These are phyloP conservation scores for Pleurotus pulmonarius DNA, from an alignment of 768 basidiomycete genomes.

Conservation along the genomic window DNA sequence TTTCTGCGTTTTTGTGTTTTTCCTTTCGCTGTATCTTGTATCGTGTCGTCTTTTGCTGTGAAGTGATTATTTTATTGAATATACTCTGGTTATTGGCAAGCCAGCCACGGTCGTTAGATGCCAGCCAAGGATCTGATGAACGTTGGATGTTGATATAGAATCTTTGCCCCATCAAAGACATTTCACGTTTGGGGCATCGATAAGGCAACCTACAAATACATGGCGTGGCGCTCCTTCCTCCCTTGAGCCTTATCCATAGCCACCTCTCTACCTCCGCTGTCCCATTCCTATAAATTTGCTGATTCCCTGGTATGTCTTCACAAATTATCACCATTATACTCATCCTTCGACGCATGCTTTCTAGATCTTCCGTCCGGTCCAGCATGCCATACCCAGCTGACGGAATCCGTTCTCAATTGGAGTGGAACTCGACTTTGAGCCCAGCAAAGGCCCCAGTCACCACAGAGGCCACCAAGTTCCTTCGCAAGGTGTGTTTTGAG, in stretches of 20 bases:
- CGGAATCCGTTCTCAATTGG: constrained; percentile 77
- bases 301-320: neutral
- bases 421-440: constrained; percentile 86
- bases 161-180: constrained; percentile 4
- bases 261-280: constrained; percentile 10
- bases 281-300: constrained; percentile 1
- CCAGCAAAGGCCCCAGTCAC: constrained; percentile 68
- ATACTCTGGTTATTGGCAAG: neutral
- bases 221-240: neutral
- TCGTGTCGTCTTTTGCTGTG: constrained; percentile 9
- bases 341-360: constrained; percentile 11
- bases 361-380: constrained; percentile 18
- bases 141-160: neutral
- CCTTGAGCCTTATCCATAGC: constrained; percentile 3
- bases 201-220: constrained; percentile 9
- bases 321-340: neutral
- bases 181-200: constrained; percentile 8
- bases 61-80: constrained; percentile 8
- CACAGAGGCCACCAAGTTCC: constrained; percentile 76
- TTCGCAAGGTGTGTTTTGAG: constrained; percentile 72
- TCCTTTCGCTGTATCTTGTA: neutral
- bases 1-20: constrained; percentile 18
- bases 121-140: neutral
- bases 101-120: neutral
- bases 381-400: constrained; percentile 48